A percentile compares a stretch with the other conserved stretches of the same genome.
phyloP scores from a whole-genome alignment of 2,329 filamentous ascomycete species.

The Apiospora arundinis region DNA sequence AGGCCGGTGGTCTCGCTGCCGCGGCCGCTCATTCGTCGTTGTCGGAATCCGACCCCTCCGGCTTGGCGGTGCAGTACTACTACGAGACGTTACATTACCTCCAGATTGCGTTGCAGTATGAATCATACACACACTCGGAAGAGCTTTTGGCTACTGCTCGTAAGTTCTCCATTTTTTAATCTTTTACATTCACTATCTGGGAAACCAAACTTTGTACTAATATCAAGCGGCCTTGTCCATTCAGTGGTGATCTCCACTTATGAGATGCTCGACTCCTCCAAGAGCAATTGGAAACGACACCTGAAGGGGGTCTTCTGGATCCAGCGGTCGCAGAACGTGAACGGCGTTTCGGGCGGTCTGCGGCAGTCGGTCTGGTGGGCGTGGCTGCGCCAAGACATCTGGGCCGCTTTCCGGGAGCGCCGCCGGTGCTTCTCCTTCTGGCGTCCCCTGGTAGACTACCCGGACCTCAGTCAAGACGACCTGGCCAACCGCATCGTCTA shows the following conservation, averaged over 20 bases:
- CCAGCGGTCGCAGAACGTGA: constrained; percentile 64
- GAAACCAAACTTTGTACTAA: background rate
- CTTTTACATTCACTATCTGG: too few relatives aligned
- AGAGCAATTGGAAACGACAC: constrained; percentile 64
- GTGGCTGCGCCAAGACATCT: constrained; percentile 70
- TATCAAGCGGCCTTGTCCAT: background rate
- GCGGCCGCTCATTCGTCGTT: background rate
- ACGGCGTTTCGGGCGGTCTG: constrained; percentile 62
- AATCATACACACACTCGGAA: constrained; percentile 61
- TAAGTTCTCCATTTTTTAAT: background rate
- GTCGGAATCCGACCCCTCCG: constrained; percentile 35
- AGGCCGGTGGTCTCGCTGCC: background rate
- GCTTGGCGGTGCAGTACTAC: constrained; percentile 59
- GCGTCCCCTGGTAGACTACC: constrained; percentile 56
- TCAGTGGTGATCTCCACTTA: constrained; percentile 64
- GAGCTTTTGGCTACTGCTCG: constrained; percentile 67
- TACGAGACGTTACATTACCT: constrained; percentile 68
- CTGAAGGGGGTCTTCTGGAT: constrained; percentile 72
- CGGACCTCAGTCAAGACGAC: constrained; percentile 57
- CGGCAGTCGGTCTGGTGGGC: constrained; percentile 69
- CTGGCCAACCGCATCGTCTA: constrained; percentile 60
- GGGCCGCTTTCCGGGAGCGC: constrained; percentile 67
- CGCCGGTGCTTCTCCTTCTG: constrained; percentile 64
- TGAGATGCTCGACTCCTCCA: constrained; percentile 68
- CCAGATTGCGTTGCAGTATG: constrained; percentile 63